These are phyloP conservation scores for Aaosphaeria arxii DNA, from an alignment of 2,329 filamentous ascomycete genomes.

Conservation along the genomic window DNA sequence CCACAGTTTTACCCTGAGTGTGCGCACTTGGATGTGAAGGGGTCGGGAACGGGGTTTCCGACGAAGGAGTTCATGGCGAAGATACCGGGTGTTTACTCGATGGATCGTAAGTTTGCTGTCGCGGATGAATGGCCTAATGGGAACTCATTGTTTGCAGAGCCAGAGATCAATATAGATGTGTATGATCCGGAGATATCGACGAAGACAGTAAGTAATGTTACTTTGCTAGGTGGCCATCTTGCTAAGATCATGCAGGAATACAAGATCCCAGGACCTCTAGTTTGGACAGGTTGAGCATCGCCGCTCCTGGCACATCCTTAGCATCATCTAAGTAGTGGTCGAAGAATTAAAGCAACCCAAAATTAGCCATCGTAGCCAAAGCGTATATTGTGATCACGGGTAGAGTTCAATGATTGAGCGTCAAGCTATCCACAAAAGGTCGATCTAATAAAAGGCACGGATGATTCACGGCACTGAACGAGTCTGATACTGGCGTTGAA, in stretches of 20 bases:
- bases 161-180: conserved; percentile 29
- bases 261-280: conserved; percentile 12
- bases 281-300: conserved; percentile 7
- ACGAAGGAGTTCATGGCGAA: conserved; percentile 19
- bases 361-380: background rate
- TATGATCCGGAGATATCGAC: conserved; percentile 17
- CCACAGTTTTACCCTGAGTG: conserved; percentile 31
- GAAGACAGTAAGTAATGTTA: conserved; percentile 15
- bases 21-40: conserved; percentile 23
- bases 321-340: too few relatives aligned
- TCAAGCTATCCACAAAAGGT: too few relatives aligned
- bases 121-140: background rate
- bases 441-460: too few relatives aligned
- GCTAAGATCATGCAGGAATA: conserved; percentile 6
- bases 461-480: too few relatives aligned
- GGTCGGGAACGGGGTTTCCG: conserved; percentile 10
- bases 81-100: conserved; percentile 29
- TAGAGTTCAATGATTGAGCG: too few relatives aligned
- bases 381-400: too few relatives aligned
- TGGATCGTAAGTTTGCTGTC: conserved; percentile 20
- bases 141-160: conserved; percentile 10
- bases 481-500: too few relatives aligned
- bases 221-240: background rate
- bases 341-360: too few relatives aligned
- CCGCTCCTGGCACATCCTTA: too few relatives aligned